Evolutionary conservation across 352 stramenopile species (phyloP).

Genomic region (Phytopythium vexans): DNA sequence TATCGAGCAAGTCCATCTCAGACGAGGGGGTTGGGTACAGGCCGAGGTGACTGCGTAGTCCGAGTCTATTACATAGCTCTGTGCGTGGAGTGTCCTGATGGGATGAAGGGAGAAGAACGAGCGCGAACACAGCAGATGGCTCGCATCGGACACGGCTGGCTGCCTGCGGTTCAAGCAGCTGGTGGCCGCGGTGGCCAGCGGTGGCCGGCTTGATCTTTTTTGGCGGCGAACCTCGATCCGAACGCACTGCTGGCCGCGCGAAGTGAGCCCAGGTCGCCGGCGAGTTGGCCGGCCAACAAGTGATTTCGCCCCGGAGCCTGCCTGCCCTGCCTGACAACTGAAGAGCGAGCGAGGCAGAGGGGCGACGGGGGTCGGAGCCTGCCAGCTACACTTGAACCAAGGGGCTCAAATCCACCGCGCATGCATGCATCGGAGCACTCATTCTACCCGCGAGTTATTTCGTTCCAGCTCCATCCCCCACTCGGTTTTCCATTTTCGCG

Average conservation of each 20-base stretch:
- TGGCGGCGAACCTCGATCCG: background rate
- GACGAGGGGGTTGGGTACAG: background rate
- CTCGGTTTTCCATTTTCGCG: too few relatives aligned
- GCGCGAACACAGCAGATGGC: background rate
- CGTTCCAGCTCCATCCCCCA: too few relatives aligned
- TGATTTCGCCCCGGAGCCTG: background rate
- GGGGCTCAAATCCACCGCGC: too few relatives aligned
- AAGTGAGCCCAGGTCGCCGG: constrained; percentile 4
- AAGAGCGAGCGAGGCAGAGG: too few relatives aligned
- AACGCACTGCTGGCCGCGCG: too few relatives aligned
- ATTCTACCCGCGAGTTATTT: too few relatives aligned
- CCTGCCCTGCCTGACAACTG: background rate
- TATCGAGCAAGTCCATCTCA: constrained; percentile 3
- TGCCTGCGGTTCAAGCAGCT: background rate
- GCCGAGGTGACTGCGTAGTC: too few relatives aligned
- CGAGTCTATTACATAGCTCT: too few relatives aligned
- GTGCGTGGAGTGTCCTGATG: background rate
- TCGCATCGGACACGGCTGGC: background rate
- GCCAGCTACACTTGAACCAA: too few relatives aligned
- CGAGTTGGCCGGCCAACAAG: background rate
- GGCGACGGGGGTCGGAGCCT: too few relatives aligned
- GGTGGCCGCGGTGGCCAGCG: background rate
- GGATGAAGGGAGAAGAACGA: constrained; percentile 7
- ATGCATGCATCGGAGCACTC: too few relatives aligned
- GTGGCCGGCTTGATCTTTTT: constrained; percentile 1